Percentiles rank a stretch among this genome's conserved stretches.
Conservation (phyloP, 1,284 basidiomycete species). For the Leccinum pallidistipes region DNA sequence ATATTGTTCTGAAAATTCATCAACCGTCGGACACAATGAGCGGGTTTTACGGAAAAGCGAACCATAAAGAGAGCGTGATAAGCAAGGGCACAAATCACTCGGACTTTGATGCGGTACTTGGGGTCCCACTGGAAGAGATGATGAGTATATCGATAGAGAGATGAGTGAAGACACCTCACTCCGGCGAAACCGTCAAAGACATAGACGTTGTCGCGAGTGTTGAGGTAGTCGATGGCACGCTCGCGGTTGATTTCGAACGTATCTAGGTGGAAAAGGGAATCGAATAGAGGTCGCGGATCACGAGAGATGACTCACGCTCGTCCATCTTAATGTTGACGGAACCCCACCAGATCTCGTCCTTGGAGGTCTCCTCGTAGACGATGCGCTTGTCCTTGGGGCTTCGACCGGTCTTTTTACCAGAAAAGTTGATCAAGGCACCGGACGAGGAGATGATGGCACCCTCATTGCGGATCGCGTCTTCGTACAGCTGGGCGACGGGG, state of each 20-base stretch:
- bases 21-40: constrained; percentile 8
- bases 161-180: constrained; percentile 40
- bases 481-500: constrained; percentile 92
- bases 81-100: constrained; percentile 96
- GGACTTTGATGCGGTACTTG: constrained; percentile 99
- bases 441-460: constrained; percentile 96
- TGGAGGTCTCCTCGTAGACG: constrained; percentile 96
- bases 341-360: constrained; percentile 99
- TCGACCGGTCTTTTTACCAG: constrained; percentile 98
- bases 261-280: constrained; percentile 49
- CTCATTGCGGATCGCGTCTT: constrained; percentile 98
- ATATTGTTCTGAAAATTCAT: constrained; percentile 81
- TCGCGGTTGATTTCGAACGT: constrained; percentile 99
- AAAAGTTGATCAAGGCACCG: constrained; percentile 99
- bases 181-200: constrained; percentile 98
- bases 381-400: constrained; percentile 99
- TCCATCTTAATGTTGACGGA: constrained; percentile 99
- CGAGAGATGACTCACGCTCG: constrained; percentile 62
- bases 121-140: constrained; percentile 79
- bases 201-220: constrained; percentile 98
- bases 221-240: constrained; percentile 99
- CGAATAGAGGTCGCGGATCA: not conserved
- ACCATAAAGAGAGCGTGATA: constrained; percentile 99
- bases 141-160: constrained; percentile 8
- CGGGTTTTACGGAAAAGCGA: constrained; percentile 34